Evolutionary conservation across 2,329 filamentous ascomycete genomes (phyloP), one percentile per base, ranked within the genome.

Genomic region (Domatiomyces catenatus): DNA sequence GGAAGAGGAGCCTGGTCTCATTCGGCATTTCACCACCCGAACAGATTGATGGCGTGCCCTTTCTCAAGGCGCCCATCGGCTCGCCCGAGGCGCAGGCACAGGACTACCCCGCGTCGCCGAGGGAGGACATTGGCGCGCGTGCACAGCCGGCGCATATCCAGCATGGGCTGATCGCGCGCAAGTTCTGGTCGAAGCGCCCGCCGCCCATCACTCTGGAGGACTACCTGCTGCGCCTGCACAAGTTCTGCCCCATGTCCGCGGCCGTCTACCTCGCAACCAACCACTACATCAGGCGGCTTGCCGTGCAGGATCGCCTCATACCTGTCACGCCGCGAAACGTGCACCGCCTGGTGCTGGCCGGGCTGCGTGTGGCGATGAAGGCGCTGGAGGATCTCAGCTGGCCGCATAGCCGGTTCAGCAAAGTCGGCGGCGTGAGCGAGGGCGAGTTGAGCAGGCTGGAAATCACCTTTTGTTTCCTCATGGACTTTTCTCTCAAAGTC

Each of bases 371-470:
- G 2, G 88, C 90, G 12, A 92, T 89, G 77, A 98, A 96, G 69
- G 86, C 87, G 0, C 71, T 95, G n/a, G 90, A 98, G 66, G 90
- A 96, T 65, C 75, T 90, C 49, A 85, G 83, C 59, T 94, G 93
- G 68, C 79, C 86, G 7, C 90, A 95, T 68, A 75, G 75, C 53
- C 83, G 87, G 50, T 81, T 95, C 57, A 82, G 90, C 17, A 84
- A 82, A 57, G 89, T 96, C 1, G 90, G 92, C 43, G 90, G 90
- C 17, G 87, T 96, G 15, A 86, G 79, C 61, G 84, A 86, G 63
- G 71, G 73, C 17, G 88, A 96, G 67, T 74, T 98, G 48, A 84
- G 84, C 42, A 76, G 84, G 53, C 70, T 96, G 43, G 92, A 96
- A 71, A 85, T 96, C 54, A 88, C 84, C 60, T 90, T 90, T 63